These are phyloP conservation scores for Haplosporangium sp. DNA, from an alignment of 371 early-diverging fungal species.

Conservation along the genomic window DNA sequence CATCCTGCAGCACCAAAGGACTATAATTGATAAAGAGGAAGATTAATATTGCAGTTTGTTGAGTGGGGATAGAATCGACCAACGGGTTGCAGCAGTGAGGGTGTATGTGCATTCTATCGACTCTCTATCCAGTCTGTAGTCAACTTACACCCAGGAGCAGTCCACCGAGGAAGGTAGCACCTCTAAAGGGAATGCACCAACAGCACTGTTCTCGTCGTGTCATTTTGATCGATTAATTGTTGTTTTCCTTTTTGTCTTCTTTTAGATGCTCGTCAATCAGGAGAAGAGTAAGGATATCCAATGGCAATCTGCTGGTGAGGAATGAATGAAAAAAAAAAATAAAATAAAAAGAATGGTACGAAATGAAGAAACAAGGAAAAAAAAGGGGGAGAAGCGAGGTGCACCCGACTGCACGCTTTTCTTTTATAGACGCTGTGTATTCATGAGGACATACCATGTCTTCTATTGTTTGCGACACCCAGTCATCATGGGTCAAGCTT, in stretches of 20 bases:
- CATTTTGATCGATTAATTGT: not conserved
- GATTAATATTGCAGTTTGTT: too few relatives aligned
- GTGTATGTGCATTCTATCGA: not conserved
- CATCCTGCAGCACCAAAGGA: slow-evolving; percentile 40
- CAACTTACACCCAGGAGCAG: slow-evolving; percentile 38
- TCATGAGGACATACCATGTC: too few relatives aligned
- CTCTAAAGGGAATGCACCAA: slow-evolving; percentile 46
- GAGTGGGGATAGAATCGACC: not conserved
- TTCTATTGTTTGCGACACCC: too few relatives aligned
- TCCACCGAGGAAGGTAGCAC: slow-evolving; percentile 44
- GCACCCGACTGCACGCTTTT: too few relatives aligned
- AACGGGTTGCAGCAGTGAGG: not conserved
- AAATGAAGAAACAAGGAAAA: not conserved
- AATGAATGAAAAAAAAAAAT: not conserved
- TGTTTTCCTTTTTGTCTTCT: not conserved
- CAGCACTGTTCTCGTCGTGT: slow-evolving; percentile 31
- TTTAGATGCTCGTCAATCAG: too few relatives aligned
- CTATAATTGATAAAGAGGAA: not conserved
- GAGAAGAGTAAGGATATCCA: too few relatives aligned
- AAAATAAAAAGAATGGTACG: not conserved
- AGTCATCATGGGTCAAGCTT: too few relatives aligned
- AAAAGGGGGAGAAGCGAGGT: not conserved
- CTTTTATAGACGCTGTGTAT: too few relatives aligned
- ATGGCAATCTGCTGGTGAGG: too few relatives aligned
- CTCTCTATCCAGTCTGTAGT: not conserved